Evolutionary conservation across 2,329 filamentous ascomycete species (phyloP).

Genomic region (Hypoxylon sp.): DNA sequence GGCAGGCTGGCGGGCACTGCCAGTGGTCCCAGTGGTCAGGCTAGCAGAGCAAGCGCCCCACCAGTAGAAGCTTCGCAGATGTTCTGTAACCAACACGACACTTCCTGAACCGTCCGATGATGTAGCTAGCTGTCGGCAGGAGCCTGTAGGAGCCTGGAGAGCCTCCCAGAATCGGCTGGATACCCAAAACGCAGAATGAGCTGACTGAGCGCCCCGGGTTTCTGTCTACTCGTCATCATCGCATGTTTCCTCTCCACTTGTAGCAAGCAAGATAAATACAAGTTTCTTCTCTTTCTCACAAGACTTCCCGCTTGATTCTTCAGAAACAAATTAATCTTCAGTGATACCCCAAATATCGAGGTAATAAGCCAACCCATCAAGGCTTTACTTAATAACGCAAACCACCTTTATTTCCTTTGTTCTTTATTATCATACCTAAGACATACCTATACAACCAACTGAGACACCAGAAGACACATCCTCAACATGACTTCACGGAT

Average conservation of each 20-base stretch:
- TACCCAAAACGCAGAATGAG: constrained; percentile 11
- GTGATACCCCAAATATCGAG: constrained; percentile 29
- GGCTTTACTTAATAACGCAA: constrained; percentile 24
- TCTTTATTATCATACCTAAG: background rate
- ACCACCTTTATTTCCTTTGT: constrained; percentile 1
- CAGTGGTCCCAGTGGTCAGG: background rate
- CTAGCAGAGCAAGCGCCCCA: constrained; percentile 26
- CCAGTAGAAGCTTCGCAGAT: constrained; percentile 41
- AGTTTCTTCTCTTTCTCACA: constrained; percentile 31
- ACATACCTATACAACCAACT: constrained; percentile 33
- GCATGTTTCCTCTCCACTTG: constrained; percentile 42
- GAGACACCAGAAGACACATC: constrained; percentile 30
- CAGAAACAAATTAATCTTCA: constrained; percentile 34
- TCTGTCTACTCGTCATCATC: constrained; percentile 37
- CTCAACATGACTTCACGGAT: constrained; percentile 79
- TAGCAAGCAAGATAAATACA: constrained; percentile 40
- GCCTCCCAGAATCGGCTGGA: constrained; percentile 27
- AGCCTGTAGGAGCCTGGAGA: constrained; percentile 23
- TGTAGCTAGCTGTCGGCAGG: constrained; percentile 40
- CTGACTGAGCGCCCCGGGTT: constrained; percentile 31
- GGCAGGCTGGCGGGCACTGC: constrained; percentile 7
- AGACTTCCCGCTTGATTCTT: constrained; percentile 24
- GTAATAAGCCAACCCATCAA: constrained; percentile 25
- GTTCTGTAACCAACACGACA: constrained; percentile 45
- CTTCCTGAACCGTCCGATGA: constrained; percentile 48